These are phyloP conservation scores for Shiraia sp. DNA, from an alignment of 2,329 filamentous ascomycete genomes.

Conservation along the genomic window DNA sequence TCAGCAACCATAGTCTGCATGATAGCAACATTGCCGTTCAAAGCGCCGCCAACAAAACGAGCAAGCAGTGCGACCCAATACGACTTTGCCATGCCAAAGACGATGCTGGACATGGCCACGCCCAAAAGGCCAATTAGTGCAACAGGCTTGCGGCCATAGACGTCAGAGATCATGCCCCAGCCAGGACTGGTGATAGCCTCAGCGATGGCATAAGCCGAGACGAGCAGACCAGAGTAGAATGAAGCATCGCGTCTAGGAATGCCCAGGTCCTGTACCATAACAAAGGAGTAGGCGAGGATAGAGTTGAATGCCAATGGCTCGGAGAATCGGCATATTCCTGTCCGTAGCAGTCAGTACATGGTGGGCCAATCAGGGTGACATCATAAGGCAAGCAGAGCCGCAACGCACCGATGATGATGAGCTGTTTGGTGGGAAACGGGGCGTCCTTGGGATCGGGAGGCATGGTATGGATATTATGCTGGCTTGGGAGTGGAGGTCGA, in stretches of 20 bases:
- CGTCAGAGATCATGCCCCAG: constrained; percentile 47
- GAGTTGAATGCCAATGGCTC: constrained; percentile 93
- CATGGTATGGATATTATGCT: constrained; percentile 27
- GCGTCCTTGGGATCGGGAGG: constrained; percentile 39
- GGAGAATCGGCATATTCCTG: constrained; percentile 88
- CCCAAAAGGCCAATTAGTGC: constrained; percentile 64
- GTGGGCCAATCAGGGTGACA: constrained; percentile 18
- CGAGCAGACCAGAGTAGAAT: constrained; percentile 83
- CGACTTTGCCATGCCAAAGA: constrained; percentile 80
- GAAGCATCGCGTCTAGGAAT: constrained; percentile 57
- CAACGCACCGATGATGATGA: constrained; percentile 48
- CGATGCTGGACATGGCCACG: constrained; percentile 79
- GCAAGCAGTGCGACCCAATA: constrained; percentile 83
- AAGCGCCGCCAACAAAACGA: constrained; percentile 74
- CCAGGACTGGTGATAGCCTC: constrained; percentile 82
- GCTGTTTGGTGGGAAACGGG: constrained; percentile 52
- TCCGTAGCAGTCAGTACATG: constrained; percentile 19
- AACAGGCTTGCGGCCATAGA: constrained; percentile 48
- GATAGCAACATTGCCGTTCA: constrained; percentile 91
- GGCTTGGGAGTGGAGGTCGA: constrained; percentile 11
- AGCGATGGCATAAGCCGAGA: constrained; percentile 85
- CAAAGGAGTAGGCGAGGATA: constrained; percentile 77
- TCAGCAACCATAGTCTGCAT: constrained; percentile 95
- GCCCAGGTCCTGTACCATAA: constrained; percentile 46
- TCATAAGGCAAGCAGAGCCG: constrained; percentile 8